These are phyloP conservation scores for Pleurotus pulmonarius DNA, from an alignment of 768 basidiomycete species.

Conservation along the genomic window DNA sequence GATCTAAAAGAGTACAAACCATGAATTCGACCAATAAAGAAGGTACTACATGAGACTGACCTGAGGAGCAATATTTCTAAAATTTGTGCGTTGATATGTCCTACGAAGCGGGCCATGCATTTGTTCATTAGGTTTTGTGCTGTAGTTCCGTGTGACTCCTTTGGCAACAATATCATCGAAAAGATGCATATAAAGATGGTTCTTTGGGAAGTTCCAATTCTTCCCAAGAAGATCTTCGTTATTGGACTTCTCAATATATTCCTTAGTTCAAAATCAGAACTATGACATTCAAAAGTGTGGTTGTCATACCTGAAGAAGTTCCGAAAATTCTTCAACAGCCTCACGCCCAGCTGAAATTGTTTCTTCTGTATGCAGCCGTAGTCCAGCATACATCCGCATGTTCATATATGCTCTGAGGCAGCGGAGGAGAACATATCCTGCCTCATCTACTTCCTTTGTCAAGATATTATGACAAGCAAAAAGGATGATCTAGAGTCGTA, in stretches of 20 bases:
- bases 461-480: conserved; percentile 23
- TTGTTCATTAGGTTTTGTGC: conserved; percentile 27
- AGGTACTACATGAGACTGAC: conserved; percentile 11
- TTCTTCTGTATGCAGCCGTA: conserved; percentile 26
- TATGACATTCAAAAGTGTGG: too few relatives aligned
- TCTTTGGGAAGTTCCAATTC: conserved; percentile 32
- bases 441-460: neutral
- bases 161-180: conserved; percentile 27
- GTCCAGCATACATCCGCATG: conserved; percentile 21
- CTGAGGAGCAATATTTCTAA: conserved; percentile 27
- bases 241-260: neutral
- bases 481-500: too few relatives aligned
- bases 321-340: conserved; percentile 15
- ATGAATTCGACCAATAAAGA: too few relatives aligned
- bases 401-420: conserved; percentile 25
- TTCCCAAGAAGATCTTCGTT: conserved; percentile 1
- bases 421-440: conserved; percentile 21
- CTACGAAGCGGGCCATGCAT: conserved; percentile 24
- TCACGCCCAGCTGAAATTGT: conserved; percentile 18
- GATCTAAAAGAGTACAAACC: too few relatives aligned
- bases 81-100: conserved; percentile 26
- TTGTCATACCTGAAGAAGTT: conserved; percentile 20
- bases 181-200: conserved; percentile 27
- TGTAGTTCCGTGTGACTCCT: conserved; percentile 26
- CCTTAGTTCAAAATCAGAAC: neutral